Evolutionary conservation across 345 rosid species (phyloP), one percentile per base, ranked within the genome.

Genomic region (Murraya koenigii): DNA sequence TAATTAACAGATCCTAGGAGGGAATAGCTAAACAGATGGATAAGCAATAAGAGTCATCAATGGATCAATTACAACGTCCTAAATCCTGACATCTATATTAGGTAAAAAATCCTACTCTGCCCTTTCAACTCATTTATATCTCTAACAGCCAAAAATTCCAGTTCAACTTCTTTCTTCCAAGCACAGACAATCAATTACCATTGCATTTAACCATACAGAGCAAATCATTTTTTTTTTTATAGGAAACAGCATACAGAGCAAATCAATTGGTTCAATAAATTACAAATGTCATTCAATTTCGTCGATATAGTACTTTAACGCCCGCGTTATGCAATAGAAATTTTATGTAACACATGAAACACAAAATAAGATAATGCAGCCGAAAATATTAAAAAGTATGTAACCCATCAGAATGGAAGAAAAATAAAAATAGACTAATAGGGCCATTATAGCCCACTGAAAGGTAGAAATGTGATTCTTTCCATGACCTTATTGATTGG

Each of bases 101-200:
- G 52, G 63, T 22, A 66, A 69, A 26, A 35, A 63, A 63, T 26
- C 33, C 33, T 64, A 54, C 23, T 36, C 11, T n/a, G 54, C 65
- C 66, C 15, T 38, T 56, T 52, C 75, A 75, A 61, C 14, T 60
- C 47, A 67, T 0, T 49, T 3, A 60, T 47, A 75, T 63, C n/a
- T 23, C 60, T 56, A 20, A 65, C 20, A 52, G 47, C 33, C 69
- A 60, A 68, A 74, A 49, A 35, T n/a, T 23, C 36, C 32, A 65
- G 9, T 63, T 60, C 9, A 70, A 38, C 77, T 78, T 56, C 33
- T 22, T 52, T 35, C 25, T 54, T 61, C 78, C 60, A 14, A 72
- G n/a, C 35, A 3, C 23, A 17, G 19, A 35, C 32, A 59, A 6
- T 39, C 25, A 74, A 35, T 60, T 32, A 64, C 59, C 22, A 35